Conservation (phyloP, 2,329 filamentous ascomycete genomes). For the Penicillium corylophilum region DNA sequence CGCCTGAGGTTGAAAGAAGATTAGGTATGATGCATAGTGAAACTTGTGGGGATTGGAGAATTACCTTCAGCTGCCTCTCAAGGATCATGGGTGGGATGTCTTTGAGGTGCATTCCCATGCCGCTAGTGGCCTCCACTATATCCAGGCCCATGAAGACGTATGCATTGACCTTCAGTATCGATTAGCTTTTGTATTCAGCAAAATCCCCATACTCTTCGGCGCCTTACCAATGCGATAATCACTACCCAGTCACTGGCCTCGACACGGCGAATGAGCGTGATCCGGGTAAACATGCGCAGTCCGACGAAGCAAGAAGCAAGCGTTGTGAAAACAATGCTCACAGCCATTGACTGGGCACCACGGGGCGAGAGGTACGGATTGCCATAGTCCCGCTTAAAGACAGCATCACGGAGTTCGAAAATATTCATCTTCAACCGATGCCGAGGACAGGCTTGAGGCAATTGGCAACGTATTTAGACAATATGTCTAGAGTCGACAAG, state of each 20-base stretch:
- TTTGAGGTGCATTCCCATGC: conserved; percentile 36
- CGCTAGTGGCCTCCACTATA: conserved; percentile 34
- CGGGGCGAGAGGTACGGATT: conserved; percentile 24
- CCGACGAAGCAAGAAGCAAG: conserved; percentile 32
- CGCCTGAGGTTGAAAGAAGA: conserved; percentile 18
- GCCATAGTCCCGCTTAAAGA: conserved; percentile 18
- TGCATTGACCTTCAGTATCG: conserved; percentile 27
- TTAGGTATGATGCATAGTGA: neutral
- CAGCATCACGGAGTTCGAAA: conserved; percentile 14
- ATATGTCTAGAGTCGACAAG: neutral
- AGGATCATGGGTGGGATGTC: conserved; percentile 31
- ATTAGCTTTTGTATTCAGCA: neutral
- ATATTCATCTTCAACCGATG: conserved; percentile 16
- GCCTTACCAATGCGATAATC: conserved; percentile 33
- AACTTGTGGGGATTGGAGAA: neutral
- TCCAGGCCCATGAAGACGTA: conserved; percentile 37
- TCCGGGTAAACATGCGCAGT: conserved; percentile 34
- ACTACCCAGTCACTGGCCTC: conserved; percentile 41
- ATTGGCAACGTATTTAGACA: neutral
- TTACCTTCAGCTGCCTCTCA: conserved; percentile 36
- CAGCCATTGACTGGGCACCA: conserved; percentile 26
- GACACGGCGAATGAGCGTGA: conserved; percentile 31
- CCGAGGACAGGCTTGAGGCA: neutral
- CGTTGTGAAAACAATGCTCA: conserved; percentile 33
- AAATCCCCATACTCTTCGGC: neutral